phyloP scores from a whole-genome alignment of 2,329 filamentous ascomycete species.

The Talaromyces verruculosus region DNA sequence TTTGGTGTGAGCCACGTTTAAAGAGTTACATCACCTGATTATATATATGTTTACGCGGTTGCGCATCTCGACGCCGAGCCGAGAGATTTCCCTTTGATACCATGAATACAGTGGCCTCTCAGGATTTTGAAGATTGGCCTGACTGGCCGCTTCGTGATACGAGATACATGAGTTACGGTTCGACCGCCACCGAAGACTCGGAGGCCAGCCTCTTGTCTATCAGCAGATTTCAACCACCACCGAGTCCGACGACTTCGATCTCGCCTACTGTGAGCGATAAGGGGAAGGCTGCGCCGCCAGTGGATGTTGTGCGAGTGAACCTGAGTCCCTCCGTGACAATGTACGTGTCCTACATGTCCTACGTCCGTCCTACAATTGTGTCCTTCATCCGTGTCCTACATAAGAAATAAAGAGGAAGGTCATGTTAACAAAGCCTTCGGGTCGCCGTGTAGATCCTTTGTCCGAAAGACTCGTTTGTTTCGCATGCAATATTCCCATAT shows the following conservation, averaged over 20 bases:
- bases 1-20: neutral
- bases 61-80: neutral
- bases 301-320: conserved; percentile 33
- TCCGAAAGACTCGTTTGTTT: conserved; percentile 41
- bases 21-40: neutral
- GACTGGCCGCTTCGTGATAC: conserved; percentile 34
- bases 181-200: conserved; percentile 30
- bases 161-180: conserved; percentile 31
- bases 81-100: neutral
- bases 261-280: conserved; percentile 23
- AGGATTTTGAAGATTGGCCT: conserved; percentile 27
- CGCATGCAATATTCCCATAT: conserved; percentile 42
- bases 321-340: conserved; percentile 37
- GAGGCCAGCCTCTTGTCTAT: conserved; percentile 32
- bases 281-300: conserved; percentile 25
- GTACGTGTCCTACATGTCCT: conserved; percentile 26
- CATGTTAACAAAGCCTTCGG: neutral
- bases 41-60: neutral
- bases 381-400: neutral
- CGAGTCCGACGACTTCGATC: conserved; percentile 31
- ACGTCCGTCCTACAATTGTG: neutral
- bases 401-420: neutral
- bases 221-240: conserved; percentile 29
- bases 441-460: conserved; percentile 35
- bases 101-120: conserved; percentile 28